Base-by-base conservation (phyloP, 2,329 filamentous ascomycete species). In the Microthyrium microscopicum region DNA sequence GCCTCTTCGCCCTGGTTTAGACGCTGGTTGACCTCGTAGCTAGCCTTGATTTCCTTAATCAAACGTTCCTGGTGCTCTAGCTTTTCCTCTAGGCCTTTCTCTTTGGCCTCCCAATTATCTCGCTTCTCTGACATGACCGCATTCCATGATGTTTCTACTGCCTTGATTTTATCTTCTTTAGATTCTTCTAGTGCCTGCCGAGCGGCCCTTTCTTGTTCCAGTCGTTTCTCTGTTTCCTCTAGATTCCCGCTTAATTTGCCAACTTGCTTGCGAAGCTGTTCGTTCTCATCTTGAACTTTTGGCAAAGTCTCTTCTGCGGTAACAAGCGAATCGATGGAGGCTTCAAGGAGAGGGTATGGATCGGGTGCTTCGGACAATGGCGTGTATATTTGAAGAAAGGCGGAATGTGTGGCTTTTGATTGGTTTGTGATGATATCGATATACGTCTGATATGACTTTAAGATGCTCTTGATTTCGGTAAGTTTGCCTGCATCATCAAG, bases 401-500 rank as follows among this genome's bases (percentile, higher is more conserved):
- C 78, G 12, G 84, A 85, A 46, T 92, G 91, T 34, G 89, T 82
- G 5, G 82, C 73, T 57, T 98, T 98, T 45, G 84, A 89, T 55
- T 95, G 87, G 54, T 87, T 94, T 15, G 89, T 91, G 40, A 98
- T 68, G 37, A 93, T 74, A 51, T 98, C 89, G 54, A 98, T 94
- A 51, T 95, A 98, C 33, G 77, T 79, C 58, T 98, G 89, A 61
- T 98, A 98, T 31, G 85, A 84, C 65, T 93, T 94, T 38, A 98
- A 59, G 32, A 98, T 60, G 25, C 73, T 73, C 58, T 95, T 98
- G 60, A 92, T 74, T 54, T 98, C 89, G 4, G 66, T 64, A 34
- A 98, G 60, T 55, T 95, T 98, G 36, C 70, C 72, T 8, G 77
- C 62, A 62, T 98, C 84, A 46, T 95, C 87, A 8, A 92, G 68